Conservation (phyloP, 202 grass and related monocot genomes). For the Elaeis oleifera region DNA sequence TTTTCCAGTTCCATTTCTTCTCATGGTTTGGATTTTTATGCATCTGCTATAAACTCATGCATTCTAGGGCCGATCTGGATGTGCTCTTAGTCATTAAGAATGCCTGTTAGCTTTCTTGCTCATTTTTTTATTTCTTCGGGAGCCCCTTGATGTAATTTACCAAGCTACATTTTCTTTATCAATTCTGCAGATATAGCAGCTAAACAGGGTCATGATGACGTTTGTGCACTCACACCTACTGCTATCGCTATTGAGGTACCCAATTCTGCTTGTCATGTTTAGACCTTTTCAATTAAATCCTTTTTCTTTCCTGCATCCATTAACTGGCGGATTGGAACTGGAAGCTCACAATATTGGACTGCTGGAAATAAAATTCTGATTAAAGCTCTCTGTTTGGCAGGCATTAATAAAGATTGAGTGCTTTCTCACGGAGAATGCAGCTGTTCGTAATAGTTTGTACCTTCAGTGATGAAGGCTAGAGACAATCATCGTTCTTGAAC, state of each 20-base stretch:
- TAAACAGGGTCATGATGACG: slow-evolving; percentile 70
- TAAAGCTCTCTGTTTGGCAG: slow-evolving; percentile 32
- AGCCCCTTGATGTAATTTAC: slow-evolving; percentile 10
- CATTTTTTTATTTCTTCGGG: not conserved
- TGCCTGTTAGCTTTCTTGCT: no score
- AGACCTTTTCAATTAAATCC: slow-evolving; percentile 13
- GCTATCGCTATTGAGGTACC: slow-evolving; percentile 83
- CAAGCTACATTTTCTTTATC: not conserved
- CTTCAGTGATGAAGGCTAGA: slow-evolving; percentile 14
- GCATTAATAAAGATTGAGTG: slow-evolving; percentile 58
- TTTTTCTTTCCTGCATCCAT: not conserved
- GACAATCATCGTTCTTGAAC: not conserved
- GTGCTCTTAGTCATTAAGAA: no score
- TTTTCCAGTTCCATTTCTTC: no score
- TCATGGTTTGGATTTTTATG: no score
- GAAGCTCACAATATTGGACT: not conserved
- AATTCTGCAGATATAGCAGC: slow-evolving; percentile 58
- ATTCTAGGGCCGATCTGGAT: no score
- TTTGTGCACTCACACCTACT: slow-evolving; percentile 57
- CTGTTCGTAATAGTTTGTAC: slow-evolving; percentile 14
- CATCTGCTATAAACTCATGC: no score
- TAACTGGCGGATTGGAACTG: not conserved
- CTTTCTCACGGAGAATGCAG: slow-evolving; percentile 33
- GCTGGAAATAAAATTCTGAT: slow-evolving; percentile 6
- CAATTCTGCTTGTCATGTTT: not conserved